Evolutionary conservation across 2,329 filamentous ascomycete genomes (phyloP), one percentile per base, ranked within the genome.

Genomic region (Ophiognomonia clavigignenti-juglandacearum): DNA sequence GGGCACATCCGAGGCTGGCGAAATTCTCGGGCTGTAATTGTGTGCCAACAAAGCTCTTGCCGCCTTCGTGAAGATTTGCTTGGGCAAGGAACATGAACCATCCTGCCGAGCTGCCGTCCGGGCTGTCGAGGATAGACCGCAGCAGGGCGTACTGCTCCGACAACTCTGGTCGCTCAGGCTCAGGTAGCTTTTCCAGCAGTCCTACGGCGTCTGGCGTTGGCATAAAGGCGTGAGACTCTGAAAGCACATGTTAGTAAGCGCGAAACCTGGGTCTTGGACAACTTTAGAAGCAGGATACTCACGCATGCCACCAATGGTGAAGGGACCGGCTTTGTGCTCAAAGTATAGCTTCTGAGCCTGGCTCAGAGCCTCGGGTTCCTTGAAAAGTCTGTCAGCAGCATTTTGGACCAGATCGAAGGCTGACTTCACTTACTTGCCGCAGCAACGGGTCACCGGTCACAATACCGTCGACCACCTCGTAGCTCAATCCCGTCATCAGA

Each of bases 71-170:
- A 3, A 57, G 43, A 37, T 58, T 57, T 1, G 49, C 44, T 37
- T 59, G 56, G 1, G 53, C 53, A 13, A 55, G 51, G 45, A 58
- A 57, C 52, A 57, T 54, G 39, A 60, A 51, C 53, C 53, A 58
- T 2, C 47, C 53, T 3, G 45, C 50, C 14, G 56, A 57, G 43
- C 38, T 52, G 18, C 50, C 48, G 6, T 51, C 36, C 6, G 54
- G 50, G 20, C 26, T 22, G 8, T 57, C 53, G 14, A 57, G 37
- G 7, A 58, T 50, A 1, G 52, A 51, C 11, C 52, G 54, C 22
- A 58, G n/a, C 1, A 40, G 20, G 6, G 52, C 36, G 22, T 56
- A 45, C 16, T 48, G 41, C 22, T 56, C 49, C 11, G 31, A 11
- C 1, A 39, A 54, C 47, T 13, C 26, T 7, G 27, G 37, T 3